Evolutionary conservation across 306 rosid species (phyloP).

Genomic region (Cotoneaster glaucophyllus): DNA sequence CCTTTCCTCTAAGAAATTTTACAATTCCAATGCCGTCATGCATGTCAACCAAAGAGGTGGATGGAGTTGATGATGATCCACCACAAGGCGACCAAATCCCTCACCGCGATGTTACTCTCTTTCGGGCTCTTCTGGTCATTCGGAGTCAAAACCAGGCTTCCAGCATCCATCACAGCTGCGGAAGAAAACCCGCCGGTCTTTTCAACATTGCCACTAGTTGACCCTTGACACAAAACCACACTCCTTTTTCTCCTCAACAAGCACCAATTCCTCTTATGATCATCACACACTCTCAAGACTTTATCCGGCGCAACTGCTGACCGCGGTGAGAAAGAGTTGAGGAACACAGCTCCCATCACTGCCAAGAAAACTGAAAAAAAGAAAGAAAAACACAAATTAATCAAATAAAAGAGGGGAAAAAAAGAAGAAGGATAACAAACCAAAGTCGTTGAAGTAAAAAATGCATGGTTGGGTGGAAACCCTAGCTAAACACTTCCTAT

Average conservation of each 20-base stretch:
- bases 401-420: constrained; percentile 1
- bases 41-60: constrained; percentile 40
- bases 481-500: constrained; percentile 39
- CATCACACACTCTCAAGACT: constrained; percentile 12
- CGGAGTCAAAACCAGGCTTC: constrained; percentile 56
- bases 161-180: constrained; percentile 46
- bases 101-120: constrained; percentile 37
- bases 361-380: background rate
- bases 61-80: constrained; percentile 14
- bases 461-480: constrained; percentile 38
- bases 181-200: constrained; percentile 45
- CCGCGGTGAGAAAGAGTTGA: constrained; percentile 34
- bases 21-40: constrained; percentile 78
- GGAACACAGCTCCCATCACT: constrained; percentile 63
- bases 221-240: constrained; percentile 47
- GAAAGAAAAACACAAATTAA: background rate
- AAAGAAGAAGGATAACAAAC: constrained; percentile 9
- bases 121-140: constrained; percentile 36
- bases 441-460: constrained; percentile 26
- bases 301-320: constrained; percentile 16
- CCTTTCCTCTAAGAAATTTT: constrained; percentile 70
- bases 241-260: constrained; percentile 30
- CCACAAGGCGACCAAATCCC: constrained; percentile 62
- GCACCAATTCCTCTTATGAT: constrained; percentile 22
- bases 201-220: constrained; percentile 42